Percentiles rank a stretch among this genome's conserved stretches.
phyloP scores from a whole-genome alignment of 768 basidiomycete genomes.

The Saitozyma sp. region DNA sequence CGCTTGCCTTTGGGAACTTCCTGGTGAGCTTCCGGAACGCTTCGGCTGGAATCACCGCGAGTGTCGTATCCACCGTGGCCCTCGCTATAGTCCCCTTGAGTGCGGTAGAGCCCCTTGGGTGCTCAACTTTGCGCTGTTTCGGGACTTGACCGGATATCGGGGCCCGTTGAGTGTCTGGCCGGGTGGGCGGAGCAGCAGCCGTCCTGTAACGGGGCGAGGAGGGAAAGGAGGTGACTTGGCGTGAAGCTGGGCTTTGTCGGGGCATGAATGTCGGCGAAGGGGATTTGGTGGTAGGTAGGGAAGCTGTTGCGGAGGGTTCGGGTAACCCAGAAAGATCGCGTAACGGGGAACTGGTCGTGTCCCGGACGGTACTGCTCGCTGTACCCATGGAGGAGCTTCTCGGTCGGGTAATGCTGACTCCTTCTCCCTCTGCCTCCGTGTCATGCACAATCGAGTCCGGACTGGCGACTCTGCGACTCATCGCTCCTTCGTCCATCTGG shows the following conservation, averaged over 20 bases:
- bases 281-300: slow-evolving; percentile 15
- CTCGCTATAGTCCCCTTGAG: slow-evolving; percentile 65
- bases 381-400: slow-evolving; percentile 12
- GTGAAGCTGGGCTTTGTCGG: too few species aligned
- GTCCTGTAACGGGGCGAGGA: not conserved
- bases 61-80: slow-evolving; percentile 87
- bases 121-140: not conserved
- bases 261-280: slow-evolving; percentile 1
- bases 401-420: not conserved
- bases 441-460: not conserved
- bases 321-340: not conserved
- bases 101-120: slow-evolving; percentile 11
- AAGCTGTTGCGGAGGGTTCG: slow-evolving; percentile 4
- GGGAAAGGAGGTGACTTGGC: too few species aligned
- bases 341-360: not conserved
- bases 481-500: slow-evolving; percentile 37
- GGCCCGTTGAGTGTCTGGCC: too few species aligned
- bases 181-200: too few species aligned
- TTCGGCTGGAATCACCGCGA: slow-evolving; percentile 98
- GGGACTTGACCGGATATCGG: not conserved
- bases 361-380: not conserved
- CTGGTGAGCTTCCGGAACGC: slow-evolving; percentile 91
- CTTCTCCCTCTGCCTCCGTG: too few species aligned
- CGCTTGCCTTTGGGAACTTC: slow-evolving; percentile 94
- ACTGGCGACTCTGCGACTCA: slow-evolving; percentile 8